Percentiles rank a stretch among this genome's conserved stretches.
These are phyloP conservation scores for Naganishia cerealis DNA, from an alignment of 1,284 basidiomycete species.

Conservation along the genomic window DNA sequence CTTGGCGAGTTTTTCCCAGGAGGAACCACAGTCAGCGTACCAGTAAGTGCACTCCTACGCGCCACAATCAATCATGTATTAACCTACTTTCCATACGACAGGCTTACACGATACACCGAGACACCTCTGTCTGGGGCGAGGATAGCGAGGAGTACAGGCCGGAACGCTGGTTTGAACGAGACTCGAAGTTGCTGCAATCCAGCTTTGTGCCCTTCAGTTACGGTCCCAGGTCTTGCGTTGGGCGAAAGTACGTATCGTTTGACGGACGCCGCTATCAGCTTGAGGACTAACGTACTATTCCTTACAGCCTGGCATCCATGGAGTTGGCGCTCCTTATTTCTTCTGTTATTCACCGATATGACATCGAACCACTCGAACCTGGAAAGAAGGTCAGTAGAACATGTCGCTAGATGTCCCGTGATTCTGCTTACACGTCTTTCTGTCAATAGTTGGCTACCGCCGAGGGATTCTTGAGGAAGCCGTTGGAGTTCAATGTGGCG, in stretches of 20 bases:
- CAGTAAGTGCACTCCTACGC: conserved; percentile 23
- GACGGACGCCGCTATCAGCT: not conserved
- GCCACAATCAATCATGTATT: not conserved
- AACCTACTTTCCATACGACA: not conserved
- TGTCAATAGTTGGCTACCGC: conserved; percentile 19
- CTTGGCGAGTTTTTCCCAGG: conserved; percentile 35
- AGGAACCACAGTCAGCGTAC: conserved; percentile 37
- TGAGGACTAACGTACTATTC: not conserved
- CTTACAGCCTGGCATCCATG: conserved; percentile 32
- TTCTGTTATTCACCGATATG: conserved; percentile 30
- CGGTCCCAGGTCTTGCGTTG: conserved; percentile 42
- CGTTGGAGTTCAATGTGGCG: conserved; percentile 26
- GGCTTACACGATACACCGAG: conserved; percentile 56
- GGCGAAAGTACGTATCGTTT: conserved; percentile 35
- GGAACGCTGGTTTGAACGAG: conserved; percentile 44
- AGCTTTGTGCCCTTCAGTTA: conserved; percentile 41
- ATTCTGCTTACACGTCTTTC: not conserved
- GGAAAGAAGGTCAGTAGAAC: conserved; percentile 28
- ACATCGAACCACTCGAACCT: conserved; percentile 26
- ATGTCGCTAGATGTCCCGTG: not conserved
- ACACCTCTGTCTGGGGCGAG: conserved; percentile 61
- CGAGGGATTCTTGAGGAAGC: conserved; percentile 34
- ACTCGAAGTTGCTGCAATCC: conserved; percentile 34
- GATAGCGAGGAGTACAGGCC: conserved; percentile 63
- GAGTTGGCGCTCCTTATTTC: conserved; percentile 33